Percentiles rank a stretch among this genome's conserved stretches.
phyloP scores from a whole-genome alignment of 2,329 filamentous ascomycete genomes.

The Endoconidiophora polonica region DNA sequence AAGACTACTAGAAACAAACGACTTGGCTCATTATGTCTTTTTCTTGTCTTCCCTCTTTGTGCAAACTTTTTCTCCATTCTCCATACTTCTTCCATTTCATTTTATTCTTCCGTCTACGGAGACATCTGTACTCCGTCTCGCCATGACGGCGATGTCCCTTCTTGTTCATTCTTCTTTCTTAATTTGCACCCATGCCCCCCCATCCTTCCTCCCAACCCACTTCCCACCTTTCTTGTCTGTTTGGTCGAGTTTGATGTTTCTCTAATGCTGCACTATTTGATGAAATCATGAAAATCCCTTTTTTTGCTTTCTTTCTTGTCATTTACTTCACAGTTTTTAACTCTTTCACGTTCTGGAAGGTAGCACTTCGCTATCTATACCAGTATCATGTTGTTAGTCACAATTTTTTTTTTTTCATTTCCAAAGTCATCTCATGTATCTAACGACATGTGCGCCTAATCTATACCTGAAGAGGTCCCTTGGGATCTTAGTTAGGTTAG shows the following conservation, averaged over 20 bases:
- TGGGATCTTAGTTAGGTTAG: too few relatives aligned
- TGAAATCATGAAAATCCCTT: conserved; percentile 5
- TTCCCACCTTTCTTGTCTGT: not conserved
- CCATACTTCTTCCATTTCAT: conserved; percentile 2
- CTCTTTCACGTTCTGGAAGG: not conserved
- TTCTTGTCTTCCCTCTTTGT: conserved; percentile 3
- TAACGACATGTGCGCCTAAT: not conserved
- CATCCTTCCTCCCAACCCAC: too few relatives aligned
- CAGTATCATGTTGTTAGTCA: not conserved
- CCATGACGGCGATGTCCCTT: too few relatives aligned
- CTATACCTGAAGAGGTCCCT: not conserved
- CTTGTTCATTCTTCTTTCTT: too few relatives aligned
- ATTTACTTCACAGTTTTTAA: not conserved
- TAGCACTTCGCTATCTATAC: conserved; percentile 9
- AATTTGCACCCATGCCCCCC: too few relatives aligned
- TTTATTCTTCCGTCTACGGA: not conserved
- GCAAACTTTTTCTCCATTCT: not conserved
- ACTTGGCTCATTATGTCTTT: not conserved
- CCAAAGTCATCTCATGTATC: not conserved
- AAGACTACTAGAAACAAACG: conserved; percentile 31
- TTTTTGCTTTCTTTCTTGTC: conserved; percentile 3
- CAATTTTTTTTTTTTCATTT: not conserved
- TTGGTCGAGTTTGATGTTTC: not conserved
- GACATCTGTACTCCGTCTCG: too few relatives aligned
- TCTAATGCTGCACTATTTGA: not conserved